phyloP scores from a whole-genome alignment of 257 asterid genomes.

The Ophiorrhiza pumila region DNA sequence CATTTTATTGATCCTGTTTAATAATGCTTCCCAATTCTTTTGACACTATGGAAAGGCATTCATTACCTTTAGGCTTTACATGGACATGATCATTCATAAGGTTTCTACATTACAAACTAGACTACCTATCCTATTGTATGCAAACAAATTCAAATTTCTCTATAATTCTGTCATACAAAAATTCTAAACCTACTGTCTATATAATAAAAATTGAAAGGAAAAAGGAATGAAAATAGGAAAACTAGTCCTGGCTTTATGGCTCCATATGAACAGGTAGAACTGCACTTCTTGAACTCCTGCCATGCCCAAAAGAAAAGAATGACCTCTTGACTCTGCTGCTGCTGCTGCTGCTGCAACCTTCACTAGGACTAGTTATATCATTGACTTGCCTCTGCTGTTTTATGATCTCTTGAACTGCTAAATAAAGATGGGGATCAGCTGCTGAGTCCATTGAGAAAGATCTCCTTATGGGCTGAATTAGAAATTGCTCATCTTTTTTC shows the following conservation, averaged over 20 bases:
- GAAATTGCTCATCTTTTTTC: slow-evolving; percentile 50
- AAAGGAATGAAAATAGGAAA: neutral
- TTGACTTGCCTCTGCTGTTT: slow-evolving; percentile 26
- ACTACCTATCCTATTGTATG: neutral
- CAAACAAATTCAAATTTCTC: neutral
- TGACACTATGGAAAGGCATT: neutral
- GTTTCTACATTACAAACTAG: slow-evolving; percentile 16
- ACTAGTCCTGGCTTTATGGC: slow-evolving; percentile 17
- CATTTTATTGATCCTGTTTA: neutral
- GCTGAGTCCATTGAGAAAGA: slow-evolving; percentile 95
- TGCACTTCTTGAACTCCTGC: slow-evolving; percentile 65
- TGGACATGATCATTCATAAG: neutral
- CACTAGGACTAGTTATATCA: slow-evolving; percentile 29
- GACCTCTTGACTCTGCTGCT: slow-evolving; percentile 55
- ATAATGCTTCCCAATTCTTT: neutral
- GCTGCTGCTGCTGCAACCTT: slow-evolving; percentile 46
- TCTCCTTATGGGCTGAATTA: slow-evolving; percentile 65
- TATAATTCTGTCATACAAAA: slow-evolving; percentile 5
- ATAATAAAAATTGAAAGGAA: neutral
- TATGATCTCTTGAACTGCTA: slow-evolving; percentile 62
- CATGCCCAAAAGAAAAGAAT: slow-evolving; percentile 78
- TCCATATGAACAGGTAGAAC: slow-evolving; percentile 56
- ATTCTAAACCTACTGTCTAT: neutral
- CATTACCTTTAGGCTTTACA: neutral
- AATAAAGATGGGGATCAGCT: slow-evolving; percentile 51